Evolutionary conservation across 75 land plant genomes (phyloP).

Genomic region (Ceratopteris richardii): DNA sequence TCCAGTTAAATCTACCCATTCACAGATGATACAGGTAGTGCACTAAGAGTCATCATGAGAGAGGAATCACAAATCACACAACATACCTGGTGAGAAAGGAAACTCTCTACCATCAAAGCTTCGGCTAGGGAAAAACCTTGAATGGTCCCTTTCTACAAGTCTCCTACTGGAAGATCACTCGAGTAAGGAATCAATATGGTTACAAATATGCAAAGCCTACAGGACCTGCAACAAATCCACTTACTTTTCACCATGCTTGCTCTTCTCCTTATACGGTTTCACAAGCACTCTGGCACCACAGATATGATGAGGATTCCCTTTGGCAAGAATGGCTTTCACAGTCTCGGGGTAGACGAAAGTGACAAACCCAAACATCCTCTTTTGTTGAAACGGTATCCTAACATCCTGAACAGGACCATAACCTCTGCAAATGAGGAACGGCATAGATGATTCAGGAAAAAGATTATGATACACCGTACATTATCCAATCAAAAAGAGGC

Average conservation of each 20-base stretch:
- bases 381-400: slow-evolving; percentile 97
- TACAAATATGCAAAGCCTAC: too few species aligned
- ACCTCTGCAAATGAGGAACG: slow-evolving; percentile 40
- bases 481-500: too few species aligned
- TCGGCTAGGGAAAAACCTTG: slow-evolving; percentile 10
- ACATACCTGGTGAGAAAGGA: slow-evolving; percentile 1
- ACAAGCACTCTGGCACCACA: slow-evolving; percentile 97
- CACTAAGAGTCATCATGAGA: too few species aligned
- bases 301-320: slow-evolving; percentile 94
- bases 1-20: too few species aligned
- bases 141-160: slow-evolving; percentile 2
- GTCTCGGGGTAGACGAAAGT: slow-evolving; percentile 93
- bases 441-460: too few species aligned
- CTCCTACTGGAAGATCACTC: neutral
- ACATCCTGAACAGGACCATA: slow-evolving; percentile 98
- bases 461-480: too few species aligned
- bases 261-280: slow-evolving; percentile 97
- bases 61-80: too few species aligned
- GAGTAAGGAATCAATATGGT: too few species aligned
- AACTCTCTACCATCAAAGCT: slow-evolving; percentile 4
- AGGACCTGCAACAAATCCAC: too few species aligned
- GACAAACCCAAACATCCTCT: slow-evolving; percentile 98
- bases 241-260: slow-evolving; percentile 79
- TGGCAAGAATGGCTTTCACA: slow-evolving; percentile 77
- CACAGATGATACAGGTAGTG: too few species aligned